A percentile compares a stretch with the other conserved stretches of the same genome.
Evolutionary conservation across 169 alveolate species (phyloP).

Genomic region (Perkinsus marinus): DNA sequence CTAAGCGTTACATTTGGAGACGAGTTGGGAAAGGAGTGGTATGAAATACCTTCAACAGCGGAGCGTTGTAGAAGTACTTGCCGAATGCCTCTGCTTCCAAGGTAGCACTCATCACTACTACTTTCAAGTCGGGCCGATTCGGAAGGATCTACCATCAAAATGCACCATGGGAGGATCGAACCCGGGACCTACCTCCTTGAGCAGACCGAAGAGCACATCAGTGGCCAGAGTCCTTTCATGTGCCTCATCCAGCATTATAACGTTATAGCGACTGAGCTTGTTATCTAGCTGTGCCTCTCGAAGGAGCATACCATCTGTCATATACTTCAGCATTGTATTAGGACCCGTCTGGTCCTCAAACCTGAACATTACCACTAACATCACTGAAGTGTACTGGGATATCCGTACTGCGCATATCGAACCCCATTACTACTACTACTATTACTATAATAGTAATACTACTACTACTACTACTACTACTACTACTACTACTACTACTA

Average conservation of each 20-base stretch:
- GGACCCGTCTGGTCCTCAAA: conserved; percentile 83
- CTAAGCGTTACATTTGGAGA: too few relatives aligned
- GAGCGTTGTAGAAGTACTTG: conserved; percentile 74
- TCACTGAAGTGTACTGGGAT: too few relatives aligned
- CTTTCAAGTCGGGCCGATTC: conserved; percentile 52
- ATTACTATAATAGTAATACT: too few relatives aligned
- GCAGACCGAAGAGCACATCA: conserved; percentile 88
- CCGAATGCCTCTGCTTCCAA: conserved; percentile 79
- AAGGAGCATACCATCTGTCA: conserved; percentile 96
- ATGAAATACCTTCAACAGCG: conserved; percentile 62
- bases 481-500: too few relatives aligned
- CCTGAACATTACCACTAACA: conserved; percentile 49
- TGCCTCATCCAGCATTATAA: conserved; percentile 92
- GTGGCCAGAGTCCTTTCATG: conserved; percentile 96
- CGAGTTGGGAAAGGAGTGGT: too few relatives aligned
- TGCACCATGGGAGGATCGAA: neutral
- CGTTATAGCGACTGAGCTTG: conserved; percentile 63
- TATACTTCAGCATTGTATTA: conserved; percentile 78
- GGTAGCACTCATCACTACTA: conserved; percentile 94
- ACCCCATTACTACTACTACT: too few relatives aligned
- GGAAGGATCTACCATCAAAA: neutral
- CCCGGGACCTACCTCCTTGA: conserved; percentile 80
- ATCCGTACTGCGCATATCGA: too few relatives aligned
- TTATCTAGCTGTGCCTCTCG: conserved; percentile 90
- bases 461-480: too few relatives aligned